Evolutionary conservation across 2,329 filamentous ascomycete species (phyloP).

Genomic region (Neoascochyta sp.): DNA sequence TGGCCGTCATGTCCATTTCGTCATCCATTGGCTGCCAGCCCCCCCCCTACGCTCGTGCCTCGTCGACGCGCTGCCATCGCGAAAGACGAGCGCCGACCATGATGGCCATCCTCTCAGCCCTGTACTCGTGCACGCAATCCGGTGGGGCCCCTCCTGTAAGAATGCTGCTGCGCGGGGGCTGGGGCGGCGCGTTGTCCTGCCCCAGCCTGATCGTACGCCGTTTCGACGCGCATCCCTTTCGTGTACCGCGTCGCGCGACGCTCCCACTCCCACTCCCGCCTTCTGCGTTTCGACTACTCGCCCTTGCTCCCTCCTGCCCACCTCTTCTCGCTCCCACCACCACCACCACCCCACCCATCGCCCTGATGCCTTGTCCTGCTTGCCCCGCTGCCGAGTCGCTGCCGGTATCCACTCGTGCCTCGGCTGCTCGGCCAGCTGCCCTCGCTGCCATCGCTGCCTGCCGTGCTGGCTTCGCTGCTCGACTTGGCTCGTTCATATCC

Average conservation of each 20-base stretch:
- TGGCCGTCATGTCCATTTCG: too few species aligned
- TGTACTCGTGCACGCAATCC: too few species aligned
- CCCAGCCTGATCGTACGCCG: too few species aligned
- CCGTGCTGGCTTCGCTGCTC: slow-evolving; percentile 17
- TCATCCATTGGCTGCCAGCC: too few species aligned
- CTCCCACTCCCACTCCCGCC: not conserved
- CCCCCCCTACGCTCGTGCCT: too few species aligned
- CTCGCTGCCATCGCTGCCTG: slow-evolving; percentile 7
- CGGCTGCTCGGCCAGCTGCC: slow-evolving; percentile 6
- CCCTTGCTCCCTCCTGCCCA: not conserved
- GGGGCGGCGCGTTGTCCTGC: too few species aligned
- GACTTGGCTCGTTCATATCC: slow-evolving; percentile 18
- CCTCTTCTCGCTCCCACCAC: not conserved
- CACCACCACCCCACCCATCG: not conserved
- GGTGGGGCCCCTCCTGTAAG: too few species aligned
- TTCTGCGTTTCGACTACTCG: too few species aligned
- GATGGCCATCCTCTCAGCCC: not conserved
- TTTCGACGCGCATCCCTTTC: too few species aligned
- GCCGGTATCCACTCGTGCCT: slow-evolving; percentile 1
- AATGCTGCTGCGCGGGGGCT: too few species aligned
- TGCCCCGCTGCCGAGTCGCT: not conserved
- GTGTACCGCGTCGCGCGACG: too few species aligned
- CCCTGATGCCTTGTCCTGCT: slow-evolving; percentile 1
- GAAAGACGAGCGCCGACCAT: not conserved
- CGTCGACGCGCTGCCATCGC: too few species aligned